These are phyloP conservation scores for Ogataea wickerhamii DNA, from an alignment of 805 yeast species.

Conservation along the genomic window DNA sequence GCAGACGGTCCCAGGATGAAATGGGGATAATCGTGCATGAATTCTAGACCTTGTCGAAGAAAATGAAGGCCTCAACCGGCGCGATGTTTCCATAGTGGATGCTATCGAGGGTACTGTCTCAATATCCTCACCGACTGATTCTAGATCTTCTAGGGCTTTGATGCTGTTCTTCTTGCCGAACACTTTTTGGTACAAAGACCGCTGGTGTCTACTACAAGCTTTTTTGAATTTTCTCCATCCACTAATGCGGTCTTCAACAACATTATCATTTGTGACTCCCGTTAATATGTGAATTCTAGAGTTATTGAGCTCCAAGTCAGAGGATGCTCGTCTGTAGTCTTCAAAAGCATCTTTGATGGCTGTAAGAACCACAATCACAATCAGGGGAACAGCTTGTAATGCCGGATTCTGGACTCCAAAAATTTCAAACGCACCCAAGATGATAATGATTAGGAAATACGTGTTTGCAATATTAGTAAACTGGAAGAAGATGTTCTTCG, in stretches of 20 bases:
- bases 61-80: constrained; percentile 10
- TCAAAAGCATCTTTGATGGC: constrained; percentile 77
- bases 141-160: constrained; percentile 2
- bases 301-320: constrained; percentile 68
- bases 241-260: constrained; percentile 49
- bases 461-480: constrained; percentile 57
- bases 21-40: constrained; percentile 18
- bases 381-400: constrained; percentile 74
- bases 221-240: constrained; percentile 71
- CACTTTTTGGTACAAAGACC: constrained; percentile 4
- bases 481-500: constrained; percentile 52
- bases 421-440: constrained; percentile 58
- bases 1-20: constrained; percentile 29
- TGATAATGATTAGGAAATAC: constrained; percentile 53
- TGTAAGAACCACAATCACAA: constrained; percentile 71
- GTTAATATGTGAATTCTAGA: constrained; percentile 54
- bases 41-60: constrained; percentile 16
- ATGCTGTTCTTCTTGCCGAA: constrained; percentile 8
- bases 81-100: constrained; percentile 10
- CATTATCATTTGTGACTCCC: constrained; percentile 58
- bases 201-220: constrained; percentile 34
- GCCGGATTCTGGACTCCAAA: constrained; percentile 76
- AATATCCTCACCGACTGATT: constrained; percentile 5
- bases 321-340: constrained; percentile 61
- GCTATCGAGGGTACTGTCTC: constrained; percentile 13